Percentiles rank a stretch among this genome's conserved stretches.
These are phyloP conservation scores for Erythrophleum ivorense DNA, from an alignment of 331 rosid species.

Conservation along the genomic window DNA sequence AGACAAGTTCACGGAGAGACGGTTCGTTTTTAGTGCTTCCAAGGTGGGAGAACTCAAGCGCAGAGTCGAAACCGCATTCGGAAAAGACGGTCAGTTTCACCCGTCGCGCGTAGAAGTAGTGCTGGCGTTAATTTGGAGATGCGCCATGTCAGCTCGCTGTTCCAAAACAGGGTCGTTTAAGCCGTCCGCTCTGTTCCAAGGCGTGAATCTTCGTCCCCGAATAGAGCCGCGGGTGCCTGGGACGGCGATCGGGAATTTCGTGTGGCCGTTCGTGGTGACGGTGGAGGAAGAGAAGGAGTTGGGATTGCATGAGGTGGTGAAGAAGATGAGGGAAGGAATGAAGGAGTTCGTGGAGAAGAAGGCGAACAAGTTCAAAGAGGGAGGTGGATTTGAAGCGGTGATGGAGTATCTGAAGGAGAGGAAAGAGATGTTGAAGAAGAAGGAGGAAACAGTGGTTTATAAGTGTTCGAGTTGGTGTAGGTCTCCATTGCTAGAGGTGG, in stretches of 20 bases:
- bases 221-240: slow-evolving; percentile 41
- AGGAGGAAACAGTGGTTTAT: slow-evolving; percentile 18
- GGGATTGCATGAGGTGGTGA: slow-evolving; percentile 39
- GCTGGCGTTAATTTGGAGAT: slow-evolving; percentile 51
- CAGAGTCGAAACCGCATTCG: neutral
- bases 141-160: slow-evolving; percentile 21
- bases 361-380: slow-evolving; percentile 39
- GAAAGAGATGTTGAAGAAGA: slow-evolving; percentile 14
- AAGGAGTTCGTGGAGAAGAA: slow-evolving; percentile 37
- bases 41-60: slow-evolving; percentile 42
- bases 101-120: slow-evolving; percentile 56
- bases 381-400: slow-evolving; percentile 32
- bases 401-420: slow-evolving; percentile 49
- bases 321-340: slow-evolving; percentile 44
- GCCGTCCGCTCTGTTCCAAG: slow-evolving; percentile 49
- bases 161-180: slow-evolving; percentile 32
- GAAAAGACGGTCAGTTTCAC: slow-evolving; percentile 16
- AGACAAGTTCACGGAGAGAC: slow-evolving; percentile 25
- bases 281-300: slow-evolving; percentile 44
- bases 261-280: slow-evolving; percentile 48
- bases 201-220: slow-evolving; percentile 55
- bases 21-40: slow-evolving; percentile 40
- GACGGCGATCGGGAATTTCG: slow-evolving; percentile 41
- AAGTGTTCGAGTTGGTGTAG: slow-evolving; percentile 55
- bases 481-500: slow-evolving; percentile 25